Conservation (phyloP, 257 asterid genomes). For the Gentiana dahurica region DNA sequence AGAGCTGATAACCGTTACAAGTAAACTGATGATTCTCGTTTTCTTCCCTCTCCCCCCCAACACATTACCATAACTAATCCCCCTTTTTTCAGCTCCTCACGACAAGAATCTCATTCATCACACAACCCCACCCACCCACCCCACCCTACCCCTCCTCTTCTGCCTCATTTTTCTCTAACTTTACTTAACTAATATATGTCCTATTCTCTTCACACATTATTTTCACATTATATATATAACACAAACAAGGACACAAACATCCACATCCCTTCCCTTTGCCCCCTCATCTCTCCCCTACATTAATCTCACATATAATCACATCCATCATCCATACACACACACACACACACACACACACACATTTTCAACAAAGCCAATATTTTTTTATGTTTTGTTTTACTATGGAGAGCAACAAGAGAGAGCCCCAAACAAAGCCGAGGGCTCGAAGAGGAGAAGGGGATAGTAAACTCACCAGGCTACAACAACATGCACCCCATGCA, state of each 20-base stretch:
- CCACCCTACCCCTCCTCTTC: not conserved
- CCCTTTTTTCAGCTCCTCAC: conserved; percentile 20
- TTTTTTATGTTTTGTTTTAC: not conserved
- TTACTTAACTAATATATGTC: not conserved
- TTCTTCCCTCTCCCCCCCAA: not conserved
- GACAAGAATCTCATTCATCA: conserved; percentile 3
- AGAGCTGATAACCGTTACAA: conserved; percentile 1
- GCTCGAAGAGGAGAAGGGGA: not conserved
- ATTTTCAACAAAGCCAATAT: not conserved
- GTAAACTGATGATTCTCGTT: conserved; percentile 1
- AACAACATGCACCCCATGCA: conserved; percentile 21
- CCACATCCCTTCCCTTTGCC: not conserved
- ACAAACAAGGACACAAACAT: not conserved
- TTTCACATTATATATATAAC: not conserved
- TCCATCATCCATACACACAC: too few relatives aligned
- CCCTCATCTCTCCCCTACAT: not conserved
- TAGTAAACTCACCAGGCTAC: conserved; percentile 17
- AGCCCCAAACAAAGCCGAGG: conserved; percentile 1
- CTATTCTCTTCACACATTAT: not conserved
- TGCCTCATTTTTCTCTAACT: not conserved
- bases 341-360: too few relatives aligned
- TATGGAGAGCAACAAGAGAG: conserved; percentile 5
- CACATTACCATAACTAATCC: conserved; percentile 7
- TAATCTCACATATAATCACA: too few relatives aligned
- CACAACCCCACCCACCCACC: not conserved